Percentiles rank a stretch among this genome's conserved stretches.
Evolutionary conservation across 1,284 basidiomycete genomes (phyloP).

Genomic region (Irpex sp.): DNA sequence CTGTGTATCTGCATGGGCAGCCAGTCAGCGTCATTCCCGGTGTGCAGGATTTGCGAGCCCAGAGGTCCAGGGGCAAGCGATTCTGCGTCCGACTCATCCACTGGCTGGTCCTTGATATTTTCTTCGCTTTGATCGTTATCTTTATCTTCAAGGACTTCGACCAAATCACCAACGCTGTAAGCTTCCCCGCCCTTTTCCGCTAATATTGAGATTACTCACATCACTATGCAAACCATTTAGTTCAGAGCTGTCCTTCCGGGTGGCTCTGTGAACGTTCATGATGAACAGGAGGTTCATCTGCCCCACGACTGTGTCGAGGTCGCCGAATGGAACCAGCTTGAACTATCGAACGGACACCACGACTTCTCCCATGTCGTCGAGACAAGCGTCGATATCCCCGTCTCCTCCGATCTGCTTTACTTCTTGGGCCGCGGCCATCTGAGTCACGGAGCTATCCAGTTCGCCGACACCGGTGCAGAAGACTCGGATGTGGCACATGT

Average conservation of each 20-base stretch:
- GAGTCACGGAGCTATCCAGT: constrained; percentile 16
- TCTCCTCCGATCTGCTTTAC: constrained; percentile 23
- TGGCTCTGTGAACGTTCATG: background rate
- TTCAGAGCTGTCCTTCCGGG: background rate
- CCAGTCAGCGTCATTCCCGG: background rate
- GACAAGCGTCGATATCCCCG: constrained; percentile 21
- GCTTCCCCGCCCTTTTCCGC: background rate
- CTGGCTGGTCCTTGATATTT: background rate
- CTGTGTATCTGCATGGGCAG: background rate
- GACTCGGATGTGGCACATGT: too few species aligned
- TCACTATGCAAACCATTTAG: background rate
- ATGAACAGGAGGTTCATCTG: background rate
- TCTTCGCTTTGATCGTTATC: background rate
- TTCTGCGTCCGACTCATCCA: background rate
- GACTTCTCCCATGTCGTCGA: constrained; percentile 8
- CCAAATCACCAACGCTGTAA: too few species aligned
- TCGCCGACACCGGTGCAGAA: too few species aligned
- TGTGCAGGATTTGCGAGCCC: background rate
- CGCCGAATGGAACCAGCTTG: background rate
- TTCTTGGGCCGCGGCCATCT: constrained; percentile 22
- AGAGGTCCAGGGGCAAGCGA: background rate
- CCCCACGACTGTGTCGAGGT: background rate
- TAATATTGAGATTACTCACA: background rate
- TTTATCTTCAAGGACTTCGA: background rate
- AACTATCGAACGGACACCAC: constrained; percentile 2